phyloP scores from a whole-genome alignment of 1,284 basidiomycete genomes.

The Rhodotorula sp. region DNA sequence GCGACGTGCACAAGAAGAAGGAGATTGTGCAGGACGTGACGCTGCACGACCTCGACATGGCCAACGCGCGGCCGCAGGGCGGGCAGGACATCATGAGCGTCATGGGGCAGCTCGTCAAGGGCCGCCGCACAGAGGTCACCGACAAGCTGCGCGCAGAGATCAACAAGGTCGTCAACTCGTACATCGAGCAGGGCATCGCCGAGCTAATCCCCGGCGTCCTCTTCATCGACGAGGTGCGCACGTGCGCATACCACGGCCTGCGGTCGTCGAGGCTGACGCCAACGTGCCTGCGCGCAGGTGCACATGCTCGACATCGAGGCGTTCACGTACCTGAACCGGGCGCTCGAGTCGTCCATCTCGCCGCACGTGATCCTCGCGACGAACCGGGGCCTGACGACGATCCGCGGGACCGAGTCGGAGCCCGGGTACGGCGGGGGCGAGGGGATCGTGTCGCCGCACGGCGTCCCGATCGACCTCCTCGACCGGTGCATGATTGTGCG shows the following conservation, averaged over 20 bases:
- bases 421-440: slow-evolving; percentile 52
- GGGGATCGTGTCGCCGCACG: slow-evolving; percentile 89
- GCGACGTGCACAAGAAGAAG: slow-evolving; percentile 96
- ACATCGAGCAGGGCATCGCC: slow-evolving; percentile 97
- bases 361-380: slow-evolving; percentile 97
- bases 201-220: slow-evolving; percentile 97
- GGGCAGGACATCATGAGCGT: slow-evolving; percentile 99
- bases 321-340: slow-evolving; percentile 96
- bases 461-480: slow-evolving; percentile 88
- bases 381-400: slow-evolving; percentile 87
- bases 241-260: background rate
- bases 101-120: slow-evolving; percentile 95
- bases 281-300: slow-evolving; percentile 60
- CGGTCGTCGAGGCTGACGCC: background rate
- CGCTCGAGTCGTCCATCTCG: slow-evolving; percentile 93
- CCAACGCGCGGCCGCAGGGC: slow-evolving; percentile 83
- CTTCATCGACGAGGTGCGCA: slow-evolving; percentile 91
- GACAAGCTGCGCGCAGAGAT: slow-evolving; percentile 94
- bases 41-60: slow-evolving; percentile 92
- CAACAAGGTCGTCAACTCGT: slow-evolving; percentile 96
- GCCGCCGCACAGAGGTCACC: slow-evolving; percentile 90
- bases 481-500: slow-evolving; percentile 97
- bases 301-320: slow-evolving; percentile 99
- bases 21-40: slow-evolving; percentile 98
- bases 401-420: slow-evolving; percentile 76